Base-by-base conservation (phyloP, 2,329 filamentous ascomycete genomes). In the Ophidiomyces ophidiicola region DNA sequence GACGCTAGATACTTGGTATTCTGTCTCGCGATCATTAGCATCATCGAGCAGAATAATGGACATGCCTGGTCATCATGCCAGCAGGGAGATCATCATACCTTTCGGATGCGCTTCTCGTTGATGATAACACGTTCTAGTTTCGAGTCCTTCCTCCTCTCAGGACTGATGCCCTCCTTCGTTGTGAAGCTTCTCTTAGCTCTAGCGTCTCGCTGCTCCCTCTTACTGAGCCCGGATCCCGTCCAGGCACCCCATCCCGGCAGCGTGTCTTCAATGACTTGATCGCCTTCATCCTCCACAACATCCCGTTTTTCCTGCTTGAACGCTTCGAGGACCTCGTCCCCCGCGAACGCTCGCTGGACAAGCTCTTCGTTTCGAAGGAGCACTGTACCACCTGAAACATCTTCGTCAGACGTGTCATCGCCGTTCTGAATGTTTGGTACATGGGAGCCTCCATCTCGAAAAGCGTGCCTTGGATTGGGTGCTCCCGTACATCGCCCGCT, bases 191-290 rank as follows among this genome's bases (percentile, higher is more conserved):
- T 40, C 80, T 77, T 49, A 71, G 64, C 38, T 23, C 50, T 50
- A 38, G 65, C 62, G 35, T 53, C 54, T 54, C 76, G 76, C 59
- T 75, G 70, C 48, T 82, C 74, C 45, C 73, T 74, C 50, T 76
- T 78, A 58, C 76, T 80, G 46, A 94, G 69, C 12, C 87, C 88
- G 11, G 82, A 77, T 46, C 90, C 90, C 4, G 82, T 74, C 90
- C 90, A 94, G 53, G 71, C 78, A 48, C 90, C 90, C 90, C 90
- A 98, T 32, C 90, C 90, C 0, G 86, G 86, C 4, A 98, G 70
- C n/a, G 82, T 82, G 48, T 80, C 81, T 56, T 88, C 85, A 20
- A 86, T 64, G 41, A 84, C 67, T 60, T 90, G 81, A 54, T 92
- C 82, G 49, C 82, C 85, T 58, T 94, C 86, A 12, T 83, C 82